A percentile compares a stretch with the other conserved stretches of the same genome.
phyloP scores from a whole-genome alignment of 108 stramenopile genomes.

The Aurantiochytrium sp. region DNA sequence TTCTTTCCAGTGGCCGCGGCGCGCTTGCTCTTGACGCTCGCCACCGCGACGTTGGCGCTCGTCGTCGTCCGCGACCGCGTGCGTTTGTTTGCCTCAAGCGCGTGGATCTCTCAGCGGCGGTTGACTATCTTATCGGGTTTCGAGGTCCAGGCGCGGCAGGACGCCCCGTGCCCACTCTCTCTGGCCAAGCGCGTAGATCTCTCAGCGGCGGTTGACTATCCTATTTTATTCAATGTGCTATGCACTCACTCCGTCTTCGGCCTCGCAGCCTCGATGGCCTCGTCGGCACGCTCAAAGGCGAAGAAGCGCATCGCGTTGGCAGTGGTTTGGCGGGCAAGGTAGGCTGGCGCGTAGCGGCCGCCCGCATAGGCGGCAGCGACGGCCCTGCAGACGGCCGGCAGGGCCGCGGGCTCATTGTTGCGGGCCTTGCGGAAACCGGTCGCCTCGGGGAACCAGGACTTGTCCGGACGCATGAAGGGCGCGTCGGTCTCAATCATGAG shows the following conservation, averaged over 20 bases:
- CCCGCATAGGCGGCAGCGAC: neutral
- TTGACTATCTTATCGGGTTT: too few species aligned
- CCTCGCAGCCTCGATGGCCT: too few species aligned
- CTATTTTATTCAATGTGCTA: too few species aligned
- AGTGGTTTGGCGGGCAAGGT: constrained; percentile 21
- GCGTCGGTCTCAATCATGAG: constrained; percentile 38
- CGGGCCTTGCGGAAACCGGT: neutral
- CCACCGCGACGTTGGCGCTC: neutral
- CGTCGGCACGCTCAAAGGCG: neutral
- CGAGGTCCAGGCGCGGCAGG: too few species aligned
- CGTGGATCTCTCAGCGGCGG: too few species aligned
- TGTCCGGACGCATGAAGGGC: constrained; percentile 34
- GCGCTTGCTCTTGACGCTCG: neutral
- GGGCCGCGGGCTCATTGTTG: constrained; percentile 25
- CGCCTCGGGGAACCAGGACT: neutral
- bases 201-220: too few species aligned
- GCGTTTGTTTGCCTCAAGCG: neutral
- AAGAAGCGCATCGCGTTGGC: constrained; percentile 16
- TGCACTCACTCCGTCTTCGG: too few species aligned
- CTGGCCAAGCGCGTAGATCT: too few species aligned
- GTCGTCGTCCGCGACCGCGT: neutral
- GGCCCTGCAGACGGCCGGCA: neutral
- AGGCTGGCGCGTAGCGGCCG: neutral
- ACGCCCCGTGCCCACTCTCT: too few species aligned
- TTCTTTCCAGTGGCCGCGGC: neutral